Evolutionary conservation across 2,329 filamentous ascomycete species (phyloP).

Genomic region (Alternaria alternata): DNA sequence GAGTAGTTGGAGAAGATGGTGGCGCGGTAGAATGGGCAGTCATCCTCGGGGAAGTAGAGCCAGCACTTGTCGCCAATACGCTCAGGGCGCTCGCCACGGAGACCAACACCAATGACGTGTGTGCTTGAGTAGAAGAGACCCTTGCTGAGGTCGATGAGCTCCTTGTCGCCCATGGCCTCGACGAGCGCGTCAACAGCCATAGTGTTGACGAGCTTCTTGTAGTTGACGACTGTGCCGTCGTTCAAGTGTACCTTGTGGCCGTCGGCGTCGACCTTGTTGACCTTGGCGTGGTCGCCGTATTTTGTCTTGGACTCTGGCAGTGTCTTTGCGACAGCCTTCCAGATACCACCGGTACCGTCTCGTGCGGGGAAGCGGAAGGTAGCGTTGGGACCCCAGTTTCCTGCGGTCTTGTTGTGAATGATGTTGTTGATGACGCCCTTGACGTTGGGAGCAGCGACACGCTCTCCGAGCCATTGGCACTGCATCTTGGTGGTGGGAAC

Average conservation of each 20-base stretch:
- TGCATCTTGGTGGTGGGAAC: slow-evolving; percentile 99
- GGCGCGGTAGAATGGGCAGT: slow-evolving; percentile 99
- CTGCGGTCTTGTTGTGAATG: slow-evolving; percentile 93
- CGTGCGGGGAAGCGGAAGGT: slow-evolving; percentile 98
- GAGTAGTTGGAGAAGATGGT: slow-evolving; percentile 99
- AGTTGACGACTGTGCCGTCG: slow-evolving; percentile 87
- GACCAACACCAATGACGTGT: slow-evolving; percentile 94
- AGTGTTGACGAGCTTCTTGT: slow-evolving; percentile 92
- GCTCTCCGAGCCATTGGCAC: slow-evolving; percentile 97
- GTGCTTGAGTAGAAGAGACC: slow-evolving; percentile 96
- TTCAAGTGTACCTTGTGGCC: slow-evolving; percentile 82
- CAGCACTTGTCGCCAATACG: slow-evolving; percentile 99
- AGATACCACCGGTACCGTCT: slow-evolving; percentile 97
- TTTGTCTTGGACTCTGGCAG: slow-evolving; percentile 90
- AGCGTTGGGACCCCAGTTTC: slow-evolving; percentile 97
- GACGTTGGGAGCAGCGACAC: slow-evolving; percentile 94
- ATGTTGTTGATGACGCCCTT: slow-evolving; percentile 94
- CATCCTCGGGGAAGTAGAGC: slow-evolving; percentile 98
- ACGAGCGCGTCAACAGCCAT: slow-evolving; percentile 94
- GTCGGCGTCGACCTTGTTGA: slow-evolving; percentile 85
- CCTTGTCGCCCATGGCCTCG: slow-evolving; percentile 85
- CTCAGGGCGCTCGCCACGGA: slow-evolving; percentile 89
- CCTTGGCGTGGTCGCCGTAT: slow-evolving; percentile 84
- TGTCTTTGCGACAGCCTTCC: slow-evolving; percentile 95
- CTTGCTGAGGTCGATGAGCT: slow-evolving; percentile 84